A percentile compares a stretch with the other conserved stretches of the same genome.
Conservation (phyloP, 169 alveolate genomes). For the Amoebophrya sp. region DNA sequence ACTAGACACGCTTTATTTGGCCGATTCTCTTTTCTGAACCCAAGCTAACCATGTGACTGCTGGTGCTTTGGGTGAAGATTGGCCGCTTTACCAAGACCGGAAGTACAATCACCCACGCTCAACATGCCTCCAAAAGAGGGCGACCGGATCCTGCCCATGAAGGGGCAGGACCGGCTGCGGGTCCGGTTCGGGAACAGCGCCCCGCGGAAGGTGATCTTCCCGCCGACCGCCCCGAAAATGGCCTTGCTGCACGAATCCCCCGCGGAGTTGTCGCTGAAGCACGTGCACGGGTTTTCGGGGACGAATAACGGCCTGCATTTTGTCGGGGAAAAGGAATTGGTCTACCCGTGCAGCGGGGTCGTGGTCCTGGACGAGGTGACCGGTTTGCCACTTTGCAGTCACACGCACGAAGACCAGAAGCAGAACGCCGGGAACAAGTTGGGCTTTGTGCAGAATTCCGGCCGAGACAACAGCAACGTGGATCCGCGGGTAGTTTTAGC, state of each 20-base stretch:
- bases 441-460: neutral
- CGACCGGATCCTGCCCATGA: neutral
- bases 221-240: neutral
- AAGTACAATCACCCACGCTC: too few relatives aligned
- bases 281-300: neutral
- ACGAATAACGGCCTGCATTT: neutral
- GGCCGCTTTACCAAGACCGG: too few relatives aligned
- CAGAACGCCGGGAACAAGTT: neutral
- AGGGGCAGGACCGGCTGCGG: neutral
- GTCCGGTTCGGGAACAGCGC: neutral
- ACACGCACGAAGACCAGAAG: too few relatives aligned
- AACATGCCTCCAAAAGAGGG: too few relatives aligned
- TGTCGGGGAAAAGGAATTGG: neutral
- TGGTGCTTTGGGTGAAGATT: too few relatives aligned
- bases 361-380: neutral
- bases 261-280: neutral
- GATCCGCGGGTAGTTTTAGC: too few relatives aligned
- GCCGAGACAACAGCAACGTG: too few relatives aligned
- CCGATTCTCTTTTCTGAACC: too few relatives aligned
- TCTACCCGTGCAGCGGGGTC: neutral
- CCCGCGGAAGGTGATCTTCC: neutral
- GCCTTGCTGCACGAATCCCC: neutral
- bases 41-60: too few relatives aligned
- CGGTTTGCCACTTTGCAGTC: too few relatives aligned
- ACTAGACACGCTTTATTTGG: too few relatives aligned